These are phyloP conservation scores for Neonectria punicea DNA, from an alignment of 2,329 filamentous ascomycete genomes.

Conservation along the genomic window DNA sequence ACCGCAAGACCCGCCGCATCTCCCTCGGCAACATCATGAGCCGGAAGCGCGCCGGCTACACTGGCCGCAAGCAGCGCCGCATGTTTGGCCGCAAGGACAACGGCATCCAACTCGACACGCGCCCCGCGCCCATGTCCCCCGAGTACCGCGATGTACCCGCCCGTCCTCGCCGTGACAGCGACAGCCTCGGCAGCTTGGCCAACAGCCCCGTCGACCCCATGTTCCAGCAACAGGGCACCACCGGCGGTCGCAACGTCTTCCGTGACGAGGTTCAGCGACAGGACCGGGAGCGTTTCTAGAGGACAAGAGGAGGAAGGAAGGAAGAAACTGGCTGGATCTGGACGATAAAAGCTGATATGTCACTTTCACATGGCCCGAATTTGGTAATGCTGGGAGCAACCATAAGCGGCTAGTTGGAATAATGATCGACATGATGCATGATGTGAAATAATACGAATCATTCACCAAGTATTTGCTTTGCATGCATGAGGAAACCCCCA, in stretches of 20 bases:
- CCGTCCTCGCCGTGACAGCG: conserved; percentile 53
- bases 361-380: conserved; percentile 24
- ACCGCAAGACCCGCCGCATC: conserved; percentile 61
- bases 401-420: conserved; percentile 28
- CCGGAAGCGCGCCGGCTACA: conserved; percentile 56
- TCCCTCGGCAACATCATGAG: conserved; percentile 63
- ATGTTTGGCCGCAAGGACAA: conserved; percentile 50
- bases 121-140: conserved; percentile 28
- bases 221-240: conserved; percentile 52
- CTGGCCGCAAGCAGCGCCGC: conserved; percentile 51
- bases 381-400: conserved; percentile 23
- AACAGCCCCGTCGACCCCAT: conserved; percentile 57
- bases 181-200: conserved; percentile 60
- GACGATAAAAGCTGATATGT: not conserved
- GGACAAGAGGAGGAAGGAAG: conserved; percentile 19
- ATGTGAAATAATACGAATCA: conserved; percentile 40
- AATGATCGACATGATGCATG: conserved; percentile 38
- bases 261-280: conserved; percentile 62
- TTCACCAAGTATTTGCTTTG: conserved; percentile 25
- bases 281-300: conserved; percentile 49
- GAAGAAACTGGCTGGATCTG: not conserved
- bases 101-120: conserved; percentile 59
- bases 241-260: conserved; percentile 56
- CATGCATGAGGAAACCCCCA: not conserved
- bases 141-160: conserved; percentile 52